Evolutionary conservation across 805 yeast species (phyloP).

Genomic region (Metschnikowia amazonensis): DNA sequence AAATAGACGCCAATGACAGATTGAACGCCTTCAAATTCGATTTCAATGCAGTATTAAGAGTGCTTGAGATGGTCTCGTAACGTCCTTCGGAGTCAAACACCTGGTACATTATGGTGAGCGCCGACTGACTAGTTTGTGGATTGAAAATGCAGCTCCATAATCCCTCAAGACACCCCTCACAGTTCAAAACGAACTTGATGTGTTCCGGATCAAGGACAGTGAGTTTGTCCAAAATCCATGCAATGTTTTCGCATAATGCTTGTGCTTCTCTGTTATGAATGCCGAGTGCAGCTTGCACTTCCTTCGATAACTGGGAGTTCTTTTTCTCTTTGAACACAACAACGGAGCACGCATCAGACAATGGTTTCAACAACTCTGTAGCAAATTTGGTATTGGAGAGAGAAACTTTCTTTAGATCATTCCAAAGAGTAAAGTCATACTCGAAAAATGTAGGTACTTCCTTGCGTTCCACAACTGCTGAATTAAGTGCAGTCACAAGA

Average conservation of each 20-base stretch:
- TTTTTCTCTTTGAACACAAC: constrained; percentile 26
- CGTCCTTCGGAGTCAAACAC: constrained; percentile 74
- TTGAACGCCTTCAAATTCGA: constrained; percentile 49
- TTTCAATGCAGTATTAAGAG: constrained; percentile 44
- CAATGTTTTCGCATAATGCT: constrained; percentile 20
- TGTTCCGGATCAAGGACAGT: constrained; percentile 28
- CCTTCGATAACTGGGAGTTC: constrained; percentile 17
- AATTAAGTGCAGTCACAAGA: constrained; percentile 12
- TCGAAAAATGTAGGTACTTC: constrained; percentile 14
- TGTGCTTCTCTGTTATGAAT: constrained; percentile 32
- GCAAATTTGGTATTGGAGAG: constrained; percentile 13
- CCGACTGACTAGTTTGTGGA: constrained; percentile 62
- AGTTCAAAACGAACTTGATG: constrained; percentile 22
- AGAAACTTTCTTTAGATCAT: constrained; percentile 8
- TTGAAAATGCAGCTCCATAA: constrained; percentile 75
- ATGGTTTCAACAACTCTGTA: constrained; percentile 13
- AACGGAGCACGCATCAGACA: constrained; percentile 19
- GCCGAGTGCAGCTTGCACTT: constrained; percentile 22
- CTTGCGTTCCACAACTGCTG: constrained; percentile 9
- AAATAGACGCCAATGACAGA: constrained; percentile 43
- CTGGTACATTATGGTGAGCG: constrained; percentile 69
- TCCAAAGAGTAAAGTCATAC: constrained; percentile 13
- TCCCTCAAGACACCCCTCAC: constrained; percentile 47
- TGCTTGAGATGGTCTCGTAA: constrained; percentile 62
- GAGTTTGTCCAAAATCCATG: constrained; percentile 28